A percentile compares a stretch with the other conserved stretches of the same genome.
Evolutionary conservation across 306 rosid species (phyloP).

Genomic region (Luffa acutangula): DNA sequence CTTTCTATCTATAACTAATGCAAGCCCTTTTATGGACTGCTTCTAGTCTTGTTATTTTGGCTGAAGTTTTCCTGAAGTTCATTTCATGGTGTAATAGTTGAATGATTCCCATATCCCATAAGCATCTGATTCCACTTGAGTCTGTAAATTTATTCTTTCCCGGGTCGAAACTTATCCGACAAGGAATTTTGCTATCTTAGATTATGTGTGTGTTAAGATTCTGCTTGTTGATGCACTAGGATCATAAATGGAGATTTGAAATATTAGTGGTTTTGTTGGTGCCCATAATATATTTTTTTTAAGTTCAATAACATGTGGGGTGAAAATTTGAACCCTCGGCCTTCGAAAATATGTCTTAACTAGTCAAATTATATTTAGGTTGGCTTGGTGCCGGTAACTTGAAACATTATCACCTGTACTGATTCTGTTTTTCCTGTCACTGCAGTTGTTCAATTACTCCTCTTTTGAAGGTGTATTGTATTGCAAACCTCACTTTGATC

Average conservation of each 20-base stretch:
- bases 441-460: constrained; percentile 78
- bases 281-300: neutral
- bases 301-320: neutral
- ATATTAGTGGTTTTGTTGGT: neutral
- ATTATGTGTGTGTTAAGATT: neutral
- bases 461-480: constrained; percentile 84
- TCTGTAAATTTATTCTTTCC: neutral
- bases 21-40: neutral
- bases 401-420: neutral
- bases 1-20: neutral
- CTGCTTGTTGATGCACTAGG: neutral
- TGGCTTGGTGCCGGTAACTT: neutral
- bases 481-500: constrained; percentile 94
- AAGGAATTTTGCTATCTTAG: neutral
- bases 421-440: neutral
- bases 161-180: neutral
- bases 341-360: neutral
- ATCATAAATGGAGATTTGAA: neutral
- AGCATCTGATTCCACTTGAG: neutral
- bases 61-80: neutral
- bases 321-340: neutral
- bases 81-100: neutral
- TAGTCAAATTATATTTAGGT: neutral
- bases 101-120: neutral
- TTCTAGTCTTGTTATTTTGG: neutral